Percentiles rank a stretch among this genome's conserved stretches.
These are phyloP conservation scores for Leccinum laetum DNA, from an alignment of 1,284 basidiomycete genomes.

Conservation along the genomic window DNA sequence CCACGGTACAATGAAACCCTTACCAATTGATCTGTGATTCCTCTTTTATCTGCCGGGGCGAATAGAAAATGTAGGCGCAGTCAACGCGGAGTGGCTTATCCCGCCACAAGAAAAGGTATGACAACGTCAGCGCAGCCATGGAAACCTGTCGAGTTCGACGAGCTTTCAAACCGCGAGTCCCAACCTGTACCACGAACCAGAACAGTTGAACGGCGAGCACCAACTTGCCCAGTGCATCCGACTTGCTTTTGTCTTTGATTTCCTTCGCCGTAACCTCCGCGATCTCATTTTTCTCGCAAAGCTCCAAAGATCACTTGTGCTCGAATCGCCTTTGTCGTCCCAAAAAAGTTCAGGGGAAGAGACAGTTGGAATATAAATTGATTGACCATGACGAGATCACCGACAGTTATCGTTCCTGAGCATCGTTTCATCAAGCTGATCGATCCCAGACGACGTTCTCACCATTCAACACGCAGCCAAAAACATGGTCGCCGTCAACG, in stretches of 20 bases:
- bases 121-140: not conserved
- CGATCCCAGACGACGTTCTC: not conserved
- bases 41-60: not conserved
- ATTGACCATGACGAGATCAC: constrained; percentile 98
- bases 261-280: not conserved
- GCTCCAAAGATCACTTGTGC: not conserved
- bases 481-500: constrained; percentile 95
- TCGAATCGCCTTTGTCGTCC: not conserved
- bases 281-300: not conserved
- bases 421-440: constrained; percentile 1
- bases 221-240: not conserved
- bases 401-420: constrained; percentile 94
- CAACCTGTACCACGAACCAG: not conserved
- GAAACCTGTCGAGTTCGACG: not conserved
- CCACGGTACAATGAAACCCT: not conserved
- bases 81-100: constrained; percentile 6
- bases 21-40: not conserved
- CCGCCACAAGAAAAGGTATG: not conserved
- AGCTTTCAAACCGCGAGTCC: not conserved
- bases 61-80: not conserved
- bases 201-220: not conserved
- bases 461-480: constrained; percentile 91
- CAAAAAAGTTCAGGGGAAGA: constrained; percentile 92
- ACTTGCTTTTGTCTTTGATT: constrained; percentile 2
- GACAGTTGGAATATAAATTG: constrained; percentile 99